Base-by-base conservation (phyloP, 129 eudicot genomes). In the Gnaphalium uliginosum region DNA sequence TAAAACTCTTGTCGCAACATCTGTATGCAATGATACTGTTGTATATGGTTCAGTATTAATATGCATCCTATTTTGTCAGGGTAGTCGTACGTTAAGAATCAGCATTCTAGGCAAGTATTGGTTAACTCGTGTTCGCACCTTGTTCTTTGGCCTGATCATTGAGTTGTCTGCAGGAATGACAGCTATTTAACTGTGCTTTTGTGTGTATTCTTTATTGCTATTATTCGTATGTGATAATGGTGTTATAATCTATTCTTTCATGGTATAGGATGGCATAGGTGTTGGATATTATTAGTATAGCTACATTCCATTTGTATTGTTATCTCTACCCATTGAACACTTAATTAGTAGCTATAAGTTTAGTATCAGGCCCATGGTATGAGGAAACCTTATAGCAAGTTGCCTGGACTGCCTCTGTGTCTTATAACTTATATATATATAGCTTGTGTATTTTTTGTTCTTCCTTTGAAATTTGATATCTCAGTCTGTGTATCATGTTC, bases 21-120 rank as follows among this genome's bases (percentile, higher is more conserved):
- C 33, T 68, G 19, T 37, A 66, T 35, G 71, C 51, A 66, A 66
- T 33, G 71, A 68, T 39, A 24, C 25, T 10, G 71, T 66, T 30
- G 48, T 66, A 66, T n/a, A 19, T 66, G 43, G 25, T 66, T 66
- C 4, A 14, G 19, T 66, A 6, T 33, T 35, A 37, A 66, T 17
- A 19, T 35, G 50, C 26, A 37, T 18, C 71, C 53, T 66, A 66
- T 66, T 68, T 13, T 14, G 56, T 23, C n/a, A 8, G 57, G 32
- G 43, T n/a, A 21, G 29, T 41, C 46, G 5, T 68, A 5, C 10
- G 6, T 21, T 23, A 56, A 4, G 1, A 13, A 23, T 43, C 23
- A 14, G 35, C 73, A 35, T 66, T 37, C 2, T 66, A 66, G 6
- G 70, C 70, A 56, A 58, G 27, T 58, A 17, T 58, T 58, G 64